These are phyloP conservation scores for Gyrodon lividus DNA, from an alignment of 768 basidiomycete genomes.

Conservation along the genomic window DNA sequence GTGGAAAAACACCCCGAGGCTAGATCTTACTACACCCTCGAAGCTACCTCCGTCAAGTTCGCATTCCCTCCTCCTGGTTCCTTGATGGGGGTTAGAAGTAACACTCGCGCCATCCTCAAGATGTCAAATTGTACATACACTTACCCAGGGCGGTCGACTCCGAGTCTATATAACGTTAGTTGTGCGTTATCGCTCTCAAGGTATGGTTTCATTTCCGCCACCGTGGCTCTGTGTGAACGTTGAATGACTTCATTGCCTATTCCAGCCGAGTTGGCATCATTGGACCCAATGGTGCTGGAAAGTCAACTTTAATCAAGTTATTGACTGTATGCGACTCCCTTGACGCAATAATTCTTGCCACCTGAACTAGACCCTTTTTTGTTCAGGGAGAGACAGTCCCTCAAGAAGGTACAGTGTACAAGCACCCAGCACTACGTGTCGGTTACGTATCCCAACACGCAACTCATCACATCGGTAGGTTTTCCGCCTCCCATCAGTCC, in stretches of 20 bases:
- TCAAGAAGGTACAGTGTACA: conserved; percentile 89
- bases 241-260: conserved; percentile 23
- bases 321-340: conserved; percentile 59
- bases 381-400: conserved; percentile 84
- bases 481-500: conserved; percentile 8
- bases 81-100: conserved; percentile 95
- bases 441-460: conserved; percentile 98
- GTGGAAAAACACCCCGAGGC: conserved; percentile 90
- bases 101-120: conserved; percentile 94
- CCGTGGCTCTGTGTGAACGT: conserved; percentile 13
- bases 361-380: conserved; percentile 9
- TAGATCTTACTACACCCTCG: conserved; percentile 94
- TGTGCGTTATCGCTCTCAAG: conserved; percentile 93
- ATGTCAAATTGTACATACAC: conserved; percentile 90
- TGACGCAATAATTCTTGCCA: conserved; percentile 2
- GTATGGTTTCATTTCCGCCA: conserved; percentile 40
- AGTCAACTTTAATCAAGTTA: conserved; percentile 93
- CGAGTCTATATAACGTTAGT: conserved; percentile 84
- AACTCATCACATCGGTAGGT: conserved; percentile 87
- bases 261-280: conserved; percentile 85
- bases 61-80: conserved; percentile 94
- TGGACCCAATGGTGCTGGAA: conserved; percentile 94
- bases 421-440: conserved; percentile 90
- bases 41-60: conserved; percentile 92
- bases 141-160: conserved; percentile 79